Evolutionary conservation across 768 basidiomycete genomes (phyloP).

Genomic region (Termitomyces sp.): DNA sequence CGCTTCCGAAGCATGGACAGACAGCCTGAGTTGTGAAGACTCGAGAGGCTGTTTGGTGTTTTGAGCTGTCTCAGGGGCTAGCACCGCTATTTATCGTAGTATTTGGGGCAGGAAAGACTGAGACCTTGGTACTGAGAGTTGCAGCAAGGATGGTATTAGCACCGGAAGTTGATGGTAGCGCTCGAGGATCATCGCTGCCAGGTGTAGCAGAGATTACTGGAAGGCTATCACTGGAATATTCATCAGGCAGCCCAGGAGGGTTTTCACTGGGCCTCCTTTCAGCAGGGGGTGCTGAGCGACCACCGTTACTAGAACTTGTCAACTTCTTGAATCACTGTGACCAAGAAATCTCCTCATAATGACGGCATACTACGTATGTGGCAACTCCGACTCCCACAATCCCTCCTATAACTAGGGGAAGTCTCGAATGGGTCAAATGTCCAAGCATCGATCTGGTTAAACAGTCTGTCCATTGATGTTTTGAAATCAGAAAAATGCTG

Average conservation of each 20-base stretch:
- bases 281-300: too few relatives aligned
- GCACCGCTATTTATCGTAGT: too few relatives aligned
- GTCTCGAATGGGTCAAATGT: not conserved
- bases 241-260: too few relatives aligned
- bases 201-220: not conserved
- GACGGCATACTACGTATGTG: not conserved
- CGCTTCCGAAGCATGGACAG: too few relatives aligned
- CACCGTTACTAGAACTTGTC: not conserved
- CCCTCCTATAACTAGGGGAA: not conserved
- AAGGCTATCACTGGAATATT: not conserved
- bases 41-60: too few relatives aligned
- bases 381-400: not conserved
- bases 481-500: not conserved
- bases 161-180: not conserved
- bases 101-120: not conserved
- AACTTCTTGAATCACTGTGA: not conserved
- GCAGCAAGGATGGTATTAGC: not conserved
- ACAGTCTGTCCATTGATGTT: not conserved
- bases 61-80: too few relatives aligned
- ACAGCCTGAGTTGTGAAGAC: too few relatives aligned
- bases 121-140: not conserved
- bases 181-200: not conserved
- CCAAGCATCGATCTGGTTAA: not conserved
- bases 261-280: too few relatives aligned
- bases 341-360: not conserved